These are phyloP conservation scores for Fusarium foetens DNA, from an alignment of 2,329 filamentous ascomycete genomes.

Conservation along the genomic window DNA sequence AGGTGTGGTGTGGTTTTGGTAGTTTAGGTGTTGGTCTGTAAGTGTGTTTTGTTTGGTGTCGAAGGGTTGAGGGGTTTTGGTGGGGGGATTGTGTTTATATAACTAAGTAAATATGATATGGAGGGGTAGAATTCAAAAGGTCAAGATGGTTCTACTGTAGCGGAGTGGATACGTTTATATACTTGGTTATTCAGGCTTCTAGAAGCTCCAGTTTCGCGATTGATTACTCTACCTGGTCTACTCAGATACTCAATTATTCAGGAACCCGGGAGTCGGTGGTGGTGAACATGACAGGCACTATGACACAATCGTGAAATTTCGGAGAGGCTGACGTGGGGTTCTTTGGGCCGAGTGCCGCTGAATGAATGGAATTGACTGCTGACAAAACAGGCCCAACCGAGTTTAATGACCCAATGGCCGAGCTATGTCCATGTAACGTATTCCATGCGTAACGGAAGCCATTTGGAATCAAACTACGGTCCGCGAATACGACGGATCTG, in stretches of 20 bases:
- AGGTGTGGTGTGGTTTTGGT: not conserved
- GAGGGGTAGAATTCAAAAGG: slow-evolving; percentile 12
- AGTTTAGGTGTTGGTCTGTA: slow-evolving; percentile 1
- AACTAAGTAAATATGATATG: not conserved
- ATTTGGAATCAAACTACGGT: slow-evolving; percentile 35
- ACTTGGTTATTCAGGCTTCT: not conserved
- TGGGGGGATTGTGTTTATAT: slow-evolving; percentile 21
- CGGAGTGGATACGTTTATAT: slow-evolving; percentile 30
- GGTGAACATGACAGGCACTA: slow-evolving; percentile 35
- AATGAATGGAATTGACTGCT: slow-evolving; percentile 18
- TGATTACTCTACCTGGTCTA: slow-evolving; percentile 13
- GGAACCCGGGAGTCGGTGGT: slow-evolving; percentile 21
- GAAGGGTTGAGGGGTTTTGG: slow-evolving; percentile 33
- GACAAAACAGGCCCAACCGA: slow-evolving; percentile 29
- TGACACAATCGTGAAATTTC: slow-evolving; percentile 41
- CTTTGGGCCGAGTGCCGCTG: slow-evolving; percentile 27
- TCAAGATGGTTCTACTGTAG: slow-evolving; percentile 7
- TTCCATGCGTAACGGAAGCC: not conserved
- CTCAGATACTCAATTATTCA: not conserved
- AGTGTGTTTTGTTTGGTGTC: not conserved
- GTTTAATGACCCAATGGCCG: not conserved
- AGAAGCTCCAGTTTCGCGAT: slow-evolving; percentile 10
- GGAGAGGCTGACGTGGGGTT: slow-evolving; percentile 16
- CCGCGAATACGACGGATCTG: slow-evolving; percentile 23
- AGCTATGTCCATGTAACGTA: not conserved